Percentiles rank a stretch among this genome's conserved stretches.
Evolutionary conservation across 2,329 filamentous ascomycete species (phyloP).

Genomic region (Diatrype stigma): DNA sequence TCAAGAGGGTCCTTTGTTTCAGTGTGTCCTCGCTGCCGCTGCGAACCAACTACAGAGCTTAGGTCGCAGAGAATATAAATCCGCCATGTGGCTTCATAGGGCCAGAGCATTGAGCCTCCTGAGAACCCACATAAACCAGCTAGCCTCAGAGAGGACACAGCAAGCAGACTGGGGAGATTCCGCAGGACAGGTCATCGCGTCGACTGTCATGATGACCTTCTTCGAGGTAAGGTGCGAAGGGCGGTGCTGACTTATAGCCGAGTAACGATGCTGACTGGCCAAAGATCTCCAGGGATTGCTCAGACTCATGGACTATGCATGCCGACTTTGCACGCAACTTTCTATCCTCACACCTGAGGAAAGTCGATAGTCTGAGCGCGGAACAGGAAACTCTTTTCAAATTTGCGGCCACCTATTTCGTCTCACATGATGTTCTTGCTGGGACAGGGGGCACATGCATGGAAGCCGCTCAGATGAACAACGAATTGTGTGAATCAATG

Average conservation of each 20-base stretch:
- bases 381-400: constrained; percentile 17
- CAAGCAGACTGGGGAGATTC: not conserved
- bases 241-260: not conserved
- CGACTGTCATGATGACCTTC: constrained; percentile 21
- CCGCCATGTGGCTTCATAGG: constrained; percentile 15
- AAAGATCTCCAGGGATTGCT: constrained; percentile 23
- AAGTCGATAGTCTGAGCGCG: constrained; percentile 5
- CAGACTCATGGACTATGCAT: constrained; percentile 23
- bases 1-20: constrained; percentile 21
- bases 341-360: constrained; percentile 7
- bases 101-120: constrained; percentile 16
- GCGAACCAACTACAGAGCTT: constrained; percentile 24
- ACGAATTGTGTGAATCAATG: constrained; percentile 9
- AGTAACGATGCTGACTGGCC: too few species aligned
- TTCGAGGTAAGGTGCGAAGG: constrained; percentile 16
- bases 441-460: constrained; percentile 7
- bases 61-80: constrained; percentile 15
- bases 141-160: constrained; percentile 1
- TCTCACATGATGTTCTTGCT: constrained; percentile 16
- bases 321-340: constrained; percentile 19
- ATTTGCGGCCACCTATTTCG: constrained; percentile 22
- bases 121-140: constrained; percentile 7
- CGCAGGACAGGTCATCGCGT: constrained; percentile 17
- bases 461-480: constrained; percentile 7
- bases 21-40: constrained; percentile 24